Base-by-base conservation (phyloP, 2,329 filamentous ascomycete genomes). In the Xylaria hypoxylon region DNA sequence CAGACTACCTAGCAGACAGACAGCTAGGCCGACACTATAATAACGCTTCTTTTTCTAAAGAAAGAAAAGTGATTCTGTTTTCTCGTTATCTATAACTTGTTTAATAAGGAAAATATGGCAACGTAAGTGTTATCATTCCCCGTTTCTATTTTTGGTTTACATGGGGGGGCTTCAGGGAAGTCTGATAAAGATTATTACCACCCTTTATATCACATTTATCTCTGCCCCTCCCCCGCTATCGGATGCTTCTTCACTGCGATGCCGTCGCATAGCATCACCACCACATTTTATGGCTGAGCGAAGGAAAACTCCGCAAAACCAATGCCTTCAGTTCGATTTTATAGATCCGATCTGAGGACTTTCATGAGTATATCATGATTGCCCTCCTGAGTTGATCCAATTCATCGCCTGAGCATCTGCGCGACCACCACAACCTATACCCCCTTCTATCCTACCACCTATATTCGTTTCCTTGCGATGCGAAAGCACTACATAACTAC, bases 201-300 rank as follows among this genome's bases (percentile, higher is more conserved):
- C n/a, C 8, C 5, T 13, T 45, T 40, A 28, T 22, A 35, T 42
- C 44, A 35, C 47, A 59, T 55, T 10, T 28, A 31, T 44, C 19
- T 40, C 13, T 67, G 47, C 74, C 72, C 75, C 73, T 75, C 74
- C 72, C 72, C 74, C 69, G 68, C 73, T 66, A 75, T 72, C 33
- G 42, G 35, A 55, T 52, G 40, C 13, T n/a, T 44, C 15, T 17
- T 42, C 24, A 10, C 11, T 40, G 53, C 26, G 40, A 52, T 65
- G 50, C 44, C 31, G 57, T 62, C 6, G 47, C 31, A 65, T 28
- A 19, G 15, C 58, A 44, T 55, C 50, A 55, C 31, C 47, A 53
- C 38, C 17, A 10, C 5, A 35, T 33, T 26, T 42, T 7, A 28
- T 15, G 24, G 19, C 35, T 28, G 19, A 35, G 28, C 3, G 44